Evolutionary conservation across 2,329 filamentous ascomycete species (phyloP).

Genomic region (Aspergillus felis): DNA sequence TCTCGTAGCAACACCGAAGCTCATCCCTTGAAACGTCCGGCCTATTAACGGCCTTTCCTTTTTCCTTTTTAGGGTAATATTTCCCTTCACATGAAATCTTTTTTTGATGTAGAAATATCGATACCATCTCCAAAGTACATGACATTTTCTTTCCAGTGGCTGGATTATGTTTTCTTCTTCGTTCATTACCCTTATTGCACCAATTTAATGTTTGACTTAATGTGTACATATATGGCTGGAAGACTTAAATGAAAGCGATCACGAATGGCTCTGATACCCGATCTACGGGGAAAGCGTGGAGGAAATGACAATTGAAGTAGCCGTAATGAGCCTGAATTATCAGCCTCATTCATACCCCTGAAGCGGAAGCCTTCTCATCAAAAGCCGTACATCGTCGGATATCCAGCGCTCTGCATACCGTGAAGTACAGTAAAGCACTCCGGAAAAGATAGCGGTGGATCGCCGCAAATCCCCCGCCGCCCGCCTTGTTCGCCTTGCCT

Average conservation of each 20-base stretch:
- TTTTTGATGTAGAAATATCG: slow-evolving; percentile 8
- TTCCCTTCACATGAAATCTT: not conserved
- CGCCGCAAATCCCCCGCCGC: slow-evolving; percentile 2
- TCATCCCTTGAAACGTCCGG: slow-evolving; percentile 24
- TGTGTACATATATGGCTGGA: not conserved
- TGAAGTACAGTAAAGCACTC: not conserved
- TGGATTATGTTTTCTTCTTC: not conserved
- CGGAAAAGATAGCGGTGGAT: not conserved
- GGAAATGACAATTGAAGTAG: not conserved
- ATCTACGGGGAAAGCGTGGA: not conserved
- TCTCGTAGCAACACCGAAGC: slow-evolving; percentile 20
- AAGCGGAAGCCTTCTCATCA: not conserved
- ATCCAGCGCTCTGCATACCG: not conserved
- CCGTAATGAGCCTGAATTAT: not conserved
- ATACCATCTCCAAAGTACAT: slow-evolving; percentile 7
- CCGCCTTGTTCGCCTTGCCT: not conserved
- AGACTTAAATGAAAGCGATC: not conserved
- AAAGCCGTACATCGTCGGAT: not conserved
- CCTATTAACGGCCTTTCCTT: slow-evolving; percentile 4
- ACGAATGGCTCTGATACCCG: not conserved
- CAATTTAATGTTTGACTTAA: not conserved
- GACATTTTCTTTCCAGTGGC: not conserved
- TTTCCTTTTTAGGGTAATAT: not conserved
- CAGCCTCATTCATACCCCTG: not conserved
- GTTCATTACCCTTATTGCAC: not conserved